A percentile compares a stretch with the other conserved stretches of the same genome.
These are phyloP conservation scores for Stephania cephalantha DNA, from an alignment of 164 flowering plant genomes.

Conservation along the genomic window DNA sequence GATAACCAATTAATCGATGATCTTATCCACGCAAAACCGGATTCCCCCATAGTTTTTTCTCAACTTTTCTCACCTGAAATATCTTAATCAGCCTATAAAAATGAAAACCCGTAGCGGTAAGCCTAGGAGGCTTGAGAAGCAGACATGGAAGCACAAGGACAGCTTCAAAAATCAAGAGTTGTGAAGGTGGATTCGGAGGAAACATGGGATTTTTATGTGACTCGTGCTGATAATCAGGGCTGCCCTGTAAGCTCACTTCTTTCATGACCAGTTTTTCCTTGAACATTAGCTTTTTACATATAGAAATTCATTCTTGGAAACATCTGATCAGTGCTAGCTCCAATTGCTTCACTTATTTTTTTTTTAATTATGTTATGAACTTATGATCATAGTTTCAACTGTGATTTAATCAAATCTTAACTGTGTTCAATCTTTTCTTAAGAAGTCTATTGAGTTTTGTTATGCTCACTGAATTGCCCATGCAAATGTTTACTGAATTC, in stretches of 20 bases:
- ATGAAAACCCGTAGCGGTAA: background rate
- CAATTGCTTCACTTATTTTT: background rate
- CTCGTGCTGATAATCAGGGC: conserved; percentile 36
- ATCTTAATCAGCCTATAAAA: background rate
- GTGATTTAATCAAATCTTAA: background rate
- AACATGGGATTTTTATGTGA: conserved; percentile 45
- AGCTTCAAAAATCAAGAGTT: conserved; percentile 37
- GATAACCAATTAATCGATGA: background rate
- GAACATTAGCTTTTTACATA: background rate
- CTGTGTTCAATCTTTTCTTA: background rate
- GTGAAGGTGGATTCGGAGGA: conserved; percentile 42
- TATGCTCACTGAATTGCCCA: background rate
- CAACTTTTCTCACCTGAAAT: background rate
- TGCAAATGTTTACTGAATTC: too few species aligned
- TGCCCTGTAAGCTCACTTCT: conserved; percentile 41
- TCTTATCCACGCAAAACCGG: background rate
- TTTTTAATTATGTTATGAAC: background rate
- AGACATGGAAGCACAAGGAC: conserved; percentile 33
- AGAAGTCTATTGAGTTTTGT: background rate
- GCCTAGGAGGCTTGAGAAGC: background rate
- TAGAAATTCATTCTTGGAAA: background rate
- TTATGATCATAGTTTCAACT: background rate
- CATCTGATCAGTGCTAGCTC: background rate
- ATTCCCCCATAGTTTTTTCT: background rate
- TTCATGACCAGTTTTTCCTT: background rate